These are phyloP conservation scores for Artemisia princeps DNA, from an alignment of 140 eudicot species.

Conservation along the genomic window DNA sequence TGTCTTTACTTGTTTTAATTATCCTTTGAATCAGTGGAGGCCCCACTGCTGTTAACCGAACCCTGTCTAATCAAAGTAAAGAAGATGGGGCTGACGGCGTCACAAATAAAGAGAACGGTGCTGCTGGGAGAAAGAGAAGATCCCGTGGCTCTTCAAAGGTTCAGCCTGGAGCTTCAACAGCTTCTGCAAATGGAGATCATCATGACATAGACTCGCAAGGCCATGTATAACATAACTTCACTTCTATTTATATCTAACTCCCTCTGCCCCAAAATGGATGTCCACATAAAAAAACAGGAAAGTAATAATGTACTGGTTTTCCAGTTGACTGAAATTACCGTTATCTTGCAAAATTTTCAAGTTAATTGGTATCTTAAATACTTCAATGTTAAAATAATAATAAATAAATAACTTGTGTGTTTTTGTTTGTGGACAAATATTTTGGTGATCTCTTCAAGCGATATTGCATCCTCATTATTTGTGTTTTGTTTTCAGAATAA, in stretches of 20 bases:
- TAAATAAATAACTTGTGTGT: too few species aligned
- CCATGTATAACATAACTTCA: slow-evolving; percentile 19
- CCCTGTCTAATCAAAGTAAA: slow-evolving; percentile 38
- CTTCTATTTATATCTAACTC: too few species aligned
- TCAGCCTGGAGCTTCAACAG: slow-evolving; percentile 32
- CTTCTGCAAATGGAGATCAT: slow-evolving; percentile 35
- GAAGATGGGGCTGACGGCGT: slow-evolving; percentile 15
- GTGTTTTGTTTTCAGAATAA: slow-evolving; percentile 28
- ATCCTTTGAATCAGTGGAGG: slow-evolving; percentile 35
- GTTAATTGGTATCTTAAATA: too few species aligned
- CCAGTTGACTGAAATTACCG: too few species aligned
- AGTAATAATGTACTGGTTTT: too few species aligned
- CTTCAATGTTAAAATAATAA: too few species aligned
- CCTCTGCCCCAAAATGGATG: too few species aligned
- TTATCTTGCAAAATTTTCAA: too few species aligned
- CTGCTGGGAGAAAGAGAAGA: slow-evolving; percentile 36
- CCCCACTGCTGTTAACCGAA: slow-evolving; percentile 34
- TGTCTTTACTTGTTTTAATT: not conserved
- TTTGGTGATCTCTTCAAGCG: not conserved
- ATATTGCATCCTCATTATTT: not conserved
- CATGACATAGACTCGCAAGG: slow-evolving; percentile 26
- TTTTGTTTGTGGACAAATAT: not conserved
- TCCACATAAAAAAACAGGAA: too few species aligned
- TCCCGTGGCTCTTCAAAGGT: slow-evolving; percentile 21
- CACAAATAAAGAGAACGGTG: not conserved